A percentile compares a stretch with the other conserved stretches of the same genome.
Conservation (phyloP, 2,329 filamentous ascomycete genomes). For the Aurifilum marmelostoma region DNA sequence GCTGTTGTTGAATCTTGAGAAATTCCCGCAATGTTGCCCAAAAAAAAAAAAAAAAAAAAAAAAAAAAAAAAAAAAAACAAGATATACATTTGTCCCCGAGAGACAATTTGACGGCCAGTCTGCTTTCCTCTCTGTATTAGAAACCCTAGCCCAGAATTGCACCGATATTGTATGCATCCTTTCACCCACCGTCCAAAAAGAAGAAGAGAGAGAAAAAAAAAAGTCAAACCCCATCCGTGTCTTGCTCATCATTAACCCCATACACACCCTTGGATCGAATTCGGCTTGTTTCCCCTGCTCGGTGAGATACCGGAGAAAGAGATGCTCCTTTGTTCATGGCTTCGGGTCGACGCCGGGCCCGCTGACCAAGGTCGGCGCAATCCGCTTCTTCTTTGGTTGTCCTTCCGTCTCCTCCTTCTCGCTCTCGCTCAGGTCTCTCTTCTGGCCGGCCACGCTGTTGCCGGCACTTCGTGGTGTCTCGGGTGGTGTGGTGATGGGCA, state of each 20-base stretch:
- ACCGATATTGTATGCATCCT: not conserved
- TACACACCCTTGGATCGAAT: not conserved
- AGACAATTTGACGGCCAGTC: too few species aligned
- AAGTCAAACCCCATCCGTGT: not conserved
- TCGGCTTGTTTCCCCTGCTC: too few species aligned
- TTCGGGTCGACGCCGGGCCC: slow-evolving; percentile 28
- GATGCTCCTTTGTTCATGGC: not conserved
- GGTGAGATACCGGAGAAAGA: not conserved
- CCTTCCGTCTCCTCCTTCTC: slow-evolving; percentile 55
- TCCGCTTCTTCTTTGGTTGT: slow-evolving; percentile 68
- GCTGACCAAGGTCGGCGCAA: slow-evolving; percentile 67
- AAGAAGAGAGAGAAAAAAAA: not conserved
- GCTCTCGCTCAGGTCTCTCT: slow-evolving; percentile 60
- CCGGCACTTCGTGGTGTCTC: slow-evolving; percentile 75
- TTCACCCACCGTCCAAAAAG: not conserved
- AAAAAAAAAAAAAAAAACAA: not conserved
- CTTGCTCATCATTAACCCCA: not conserved
- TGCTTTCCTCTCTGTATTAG: not conserved
- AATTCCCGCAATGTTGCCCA: not conserved
- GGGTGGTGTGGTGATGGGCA: slow-evolving; percentile 86
- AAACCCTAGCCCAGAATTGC: not conserved
- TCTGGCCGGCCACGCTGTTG: slow-evolving; percentile 57
- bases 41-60: not conserved
- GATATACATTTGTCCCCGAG: too few species aligned
- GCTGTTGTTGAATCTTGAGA: not conserved